phyloP scores from a whole-genome alignment of 192 early-diverging fungal genomes.

The Entomortierella parvispora region DNA sequence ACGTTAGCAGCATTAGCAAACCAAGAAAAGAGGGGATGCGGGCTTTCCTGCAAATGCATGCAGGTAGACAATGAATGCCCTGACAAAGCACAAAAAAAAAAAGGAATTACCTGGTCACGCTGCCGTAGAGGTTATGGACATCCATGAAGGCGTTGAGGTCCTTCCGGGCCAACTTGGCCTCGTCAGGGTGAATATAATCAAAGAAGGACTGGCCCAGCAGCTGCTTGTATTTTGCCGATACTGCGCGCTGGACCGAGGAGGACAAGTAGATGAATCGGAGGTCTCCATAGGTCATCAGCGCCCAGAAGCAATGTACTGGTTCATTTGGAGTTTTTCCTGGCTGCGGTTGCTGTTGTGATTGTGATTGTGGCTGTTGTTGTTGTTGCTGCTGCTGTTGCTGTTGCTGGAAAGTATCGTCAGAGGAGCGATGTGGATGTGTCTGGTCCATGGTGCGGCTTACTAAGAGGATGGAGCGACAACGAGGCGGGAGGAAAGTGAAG shows the following conservation, averaged over 20 bases:
- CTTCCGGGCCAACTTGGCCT: conserved; percentile 50
- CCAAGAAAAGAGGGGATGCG: neutral
- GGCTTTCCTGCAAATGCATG: neutral
- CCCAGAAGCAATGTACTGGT: conserved; percentile 53
- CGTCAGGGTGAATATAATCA: conserved; percentile 58
- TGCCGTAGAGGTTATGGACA: conserved; percentile 51
- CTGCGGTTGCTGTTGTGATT: conserved; percentile 14
- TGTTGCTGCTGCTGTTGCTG: conserved; percentile 16
- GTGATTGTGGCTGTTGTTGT: conserved; percentile 7
- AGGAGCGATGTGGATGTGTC: neutral
- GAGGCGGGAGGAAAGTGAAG: neutral
- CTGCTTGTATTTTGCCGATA: conserved; percentile 48
- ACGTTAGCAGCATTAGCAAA: neutral
- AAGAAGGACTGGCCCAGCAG: conserved; percentile 55
- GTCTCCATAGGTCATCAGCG: conserved; percentile 53
- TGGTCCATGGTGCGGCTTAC: conserved; percentile 3
- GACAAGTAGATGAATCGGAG: conserved; percentile 57
- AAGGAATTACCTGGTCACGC: conserved; percentile 53
- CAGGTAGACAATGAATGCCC: neutral
- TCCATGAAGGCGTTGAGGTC: conserved; percentile 56
- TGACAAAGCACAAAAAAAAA: neutral
- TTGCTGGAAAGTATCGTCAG: neutral
- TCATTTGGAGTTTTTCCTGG: neutral
- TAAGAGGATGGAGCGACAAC: too few species aligned
- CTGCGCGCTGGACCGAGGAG: conserved; percentile 44